Percentiles rank a stretch among this genome's conserved stretches.
These are phyloP conservation scores for Trypanosoma melophagium DNA, from an alignment of 208 protist species.

Conservation along the genomic window DNA sequence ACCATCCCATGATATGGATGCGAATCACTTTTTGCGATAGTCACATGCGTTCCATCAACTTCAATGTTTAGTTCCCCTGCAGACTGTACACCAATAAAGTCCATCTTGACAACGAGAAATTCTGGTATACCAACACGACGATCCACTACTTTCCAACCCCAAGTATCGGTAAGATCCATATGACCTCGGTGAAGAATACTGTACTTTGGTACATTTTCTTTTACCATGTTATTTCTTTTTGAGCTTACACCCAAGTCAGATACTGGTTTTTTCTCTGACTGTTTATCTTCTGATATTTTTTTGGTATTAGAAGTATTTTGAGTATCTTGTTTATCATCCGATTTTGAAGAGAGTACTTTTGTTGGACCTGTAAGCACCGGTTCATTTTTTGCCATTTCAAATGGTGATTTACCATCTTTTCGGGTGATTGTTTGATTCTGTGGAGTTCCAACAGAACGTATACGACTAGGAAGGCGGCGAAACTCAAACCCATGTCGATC, in stretches of 20 bases:
- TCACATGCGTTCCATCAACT: conserved; percentile 55
- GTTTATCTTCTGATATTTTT: background rate
- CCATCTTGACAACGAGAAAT: conserved; percentile 76
- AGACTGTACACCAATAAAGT: conserved; percentile 48
- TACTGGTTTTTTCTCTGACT: too few species aligned
- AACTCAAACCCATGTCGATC: conserved; percentile 80
- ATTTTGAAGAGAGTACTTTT: conserved; percentile 24
- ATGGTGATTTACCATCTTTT: conserved; percentile 45
- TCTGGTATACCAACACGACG: conserved; percentile 75
- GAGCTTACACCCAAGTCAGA: too few species aligned
- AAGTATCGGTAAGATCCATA: conserved; percentile 77
- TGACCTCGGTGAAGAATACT: conserved; percentile 75
- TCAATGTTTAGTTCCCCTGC: conserved; percentile 62
- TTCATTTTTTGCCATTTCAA: conserved; percentile 39
- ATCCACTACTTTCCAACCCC: conserved; percentile 77
- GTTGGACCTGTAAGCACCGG: conserved; percentile 59
- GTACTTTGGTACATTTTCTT: conserved; percentile 47
- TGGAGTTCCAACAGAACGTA: conserved; percentile 64
- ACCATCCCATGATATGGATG: conserved; percentile 55
- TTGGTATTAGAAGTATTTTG: background rate
- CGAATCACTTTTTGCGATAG: conserved; percentile 47
- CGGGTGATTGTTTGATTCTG: conserved; percentile 84
- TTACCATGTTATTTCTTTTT: conserved; percentile 1
- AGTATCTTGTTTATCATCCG: background rate
- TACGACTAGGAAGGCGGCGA: conserved; percentile 48